These are phyloP conservation scores for Russula compacta DNA, from an alignment of 768 basidiomycete species.

Conservation along the genomic window DNA sequence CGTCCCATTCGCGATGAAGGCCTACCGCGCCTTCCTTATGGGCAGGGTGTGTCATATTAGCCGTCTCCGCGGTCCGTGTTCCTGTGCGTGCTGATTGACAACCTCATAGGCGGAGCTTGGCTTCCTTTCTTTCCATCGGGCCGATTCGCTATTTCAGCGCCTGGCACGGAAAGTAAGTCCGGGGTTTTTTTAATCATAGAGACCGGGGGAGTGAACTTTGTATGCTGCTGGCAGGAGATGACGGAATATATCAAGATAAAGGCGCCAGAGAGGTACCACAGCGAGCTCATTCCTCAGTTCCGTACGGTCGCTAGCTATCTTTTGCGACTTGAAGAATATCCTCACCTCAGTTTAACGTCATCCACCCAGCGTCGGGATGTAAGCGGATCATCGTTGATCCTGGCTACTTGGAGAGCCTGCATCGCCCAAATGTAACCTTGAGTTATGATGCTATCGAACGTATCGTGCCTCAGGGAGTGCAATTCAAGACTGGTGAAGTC, in stretches of 20 bases:
- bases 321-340: too few species aligned
- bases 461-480: constrained; percentile 42
- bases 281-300: constrained; percentile 40
- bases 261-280: constrained; percentile 30
- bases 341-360: neutral
- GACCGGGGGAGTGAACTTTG: neutral
- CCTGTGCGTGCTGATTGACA: neutral
- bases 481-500: constrained; percentile 39
- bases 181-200: too few species aligned
- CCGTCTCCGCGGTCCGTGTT: neutral
- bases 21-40: constrained; percentile 42
- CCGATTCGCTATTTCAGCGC: constrained; percentile 1
- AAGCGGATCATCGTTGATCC: constrained; percentile 57
- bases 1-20: constrained; percentile 41
- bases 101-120: neutral
- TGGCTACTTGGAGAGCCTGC: constrained; percentile 44
- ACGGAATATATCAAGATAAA: constrained; percentile 37
- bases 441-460: constrained; percentile 41
- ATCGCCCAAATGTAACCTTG: constrained; percentile 44
- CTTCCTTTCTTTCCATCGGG: neutral
- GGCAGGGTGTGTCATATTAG: constrained; percentile 30
- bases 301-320: constrained; percentile 28
- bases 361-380: constrained; percentile 42
- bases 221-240: constrained; percentile 28
- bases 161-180: neutral